Evolutionary conservation across 352 stramenopile species (phyloP).

Genomic region (Sclerospora graminicola): DNA sequence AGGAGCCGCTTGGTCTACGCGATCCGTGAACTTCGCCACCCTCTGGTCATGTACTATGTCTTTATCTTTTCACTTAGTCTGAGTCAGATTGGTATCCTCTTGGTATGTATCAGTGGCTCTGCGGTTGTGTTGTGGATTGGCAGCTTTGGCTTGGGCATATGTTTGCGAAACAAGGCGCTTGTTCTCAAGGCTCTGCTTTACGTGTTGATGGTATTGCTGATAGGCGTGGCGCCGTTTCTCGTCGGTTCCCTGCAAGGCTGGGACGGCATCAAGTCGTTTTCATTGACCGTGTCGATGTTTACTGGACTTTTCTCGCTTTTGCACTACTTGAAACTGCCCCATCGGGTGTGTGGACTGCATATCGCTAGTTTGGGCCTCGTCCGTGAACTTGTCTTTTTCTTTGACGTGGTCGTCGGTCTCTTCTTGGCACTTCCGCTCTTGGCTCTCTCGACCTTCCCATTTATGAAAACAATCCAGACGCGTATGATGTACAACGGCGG

Average conservation of each 20-base stretch:
- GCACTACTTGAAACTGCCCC: constrained; percentile 64
- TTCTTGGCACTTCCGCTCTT: constrained; percentile 68
- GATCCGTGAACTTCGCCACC: constrained; percentile 65
- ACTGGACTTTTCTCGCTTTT: constrained; percentile 65
- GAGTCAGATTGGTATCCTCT: constrained; percentile 48
- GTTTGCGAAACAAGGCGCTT: constrained; percentile 50
- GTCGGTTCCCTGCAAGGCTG: constrained; percentile 52
- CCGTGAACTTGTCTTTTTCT: constrained; percentile 75
- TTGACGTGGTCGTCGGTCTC: constrained; percentile 74
- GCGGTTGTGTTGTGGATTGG: constrained; percentile 56
- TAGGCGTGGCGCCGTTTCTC: constrained; percentile 44
- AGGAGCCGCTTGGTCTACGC: constrained; percentile 59
- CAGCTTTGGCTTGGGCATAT: constrained; percentile 37
- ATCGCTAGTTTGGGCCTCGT: constrained; percentile 60
- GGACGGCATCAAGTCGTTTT: constrained; percentile 56
- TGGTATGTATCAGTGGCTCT: constrained; percentile 49
- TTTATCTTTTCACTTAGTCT: constrained; percentile 69
- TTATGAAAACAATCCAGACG: constrained; percentile 85
- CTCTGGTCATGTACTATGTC: constrained; percentile 77
- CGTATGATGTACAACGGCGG: constrained; percentile 89
- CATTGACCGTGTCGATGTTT: constrained; percentile 57
- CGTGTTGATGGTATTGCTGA: constrained; percentile 55
- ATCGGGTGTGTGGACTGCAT: constrained; percentile 53
- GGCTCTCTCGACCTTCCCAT: constrained; percentile 71
- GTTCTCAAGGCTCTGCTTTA: constrained; percentile 53